phyloP scores from a whole-genome alignment of 2,329 filamentous ascomycete genomes.

The Pseudogymnoascus sp. region DNA sequence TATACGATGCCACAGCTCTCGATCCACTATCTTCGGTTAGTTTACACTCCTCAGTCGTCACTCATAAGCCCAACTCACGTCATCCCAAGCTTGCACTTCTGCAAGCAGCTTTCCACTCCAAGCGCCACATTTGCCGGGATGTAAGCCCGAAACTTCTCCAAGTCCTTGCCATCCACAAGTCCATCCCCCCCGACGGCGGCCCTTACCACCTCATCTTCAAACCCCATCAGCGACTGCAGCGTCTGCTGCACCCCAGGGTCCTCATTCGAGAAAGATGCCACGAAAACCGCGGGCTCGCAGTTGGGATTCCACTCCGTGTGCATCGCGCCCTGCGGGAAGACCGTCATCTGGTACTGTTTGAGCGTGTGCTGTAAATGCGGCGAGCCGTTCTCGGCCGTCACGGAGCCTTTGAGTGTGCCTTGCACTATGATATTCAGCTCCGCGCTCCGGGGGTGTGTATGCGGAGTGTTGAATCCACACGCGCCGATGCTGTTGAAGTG shows the following conservation, averaged over 20 bases:
- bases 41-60: neutral
- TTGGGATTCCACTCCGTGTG: slow-evolving; percentile 51
- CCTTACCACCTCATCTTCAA: slow-evolving; percentile 38
- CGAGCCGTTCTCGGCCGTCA: slow-evolving; percentile 45
- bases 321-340: slow-evolving; percentile 46
- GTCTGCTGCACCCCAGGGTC: slow-evolving; percentile 45
- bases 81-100: slow-evolving; percentile 35
- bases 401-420: slow-evolving; percentile 42
- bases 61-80: slow-evolving; percentile 15
- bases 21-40: neutral
- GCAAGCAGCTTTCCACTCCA: slow-evolving; percentile 46
- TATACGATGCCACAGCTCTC: neutral
- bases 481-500: slow-evolving; percentile 38
- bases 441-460: slow-evolving; percentile 46
- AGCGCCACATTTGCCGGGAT: slow-evolving; percentile 44
- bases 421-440: slow-evolving; percentile 46
- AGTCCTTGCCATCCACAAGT: slow-evolving; percentile 40
- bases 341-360: slow-evolving; percentile 40
- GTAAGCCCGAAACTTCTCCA: slow-evolving; percentile 36
- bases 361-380: slow-evolving; percentile 33
- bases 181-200: slow-evolving; percentile 39
- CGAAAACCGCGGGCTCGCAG: slow-evolving; percentile 43
- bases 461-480: slow-evolving; percentile 51
- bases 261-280: slow-evolving; percentile 42
- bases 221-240: slow-evolving; percentile 41